Evolutionary conservation across 129 eudicot genomes (phyloP).

Genomic region (Heracleum sosnowskyi): DNA sequence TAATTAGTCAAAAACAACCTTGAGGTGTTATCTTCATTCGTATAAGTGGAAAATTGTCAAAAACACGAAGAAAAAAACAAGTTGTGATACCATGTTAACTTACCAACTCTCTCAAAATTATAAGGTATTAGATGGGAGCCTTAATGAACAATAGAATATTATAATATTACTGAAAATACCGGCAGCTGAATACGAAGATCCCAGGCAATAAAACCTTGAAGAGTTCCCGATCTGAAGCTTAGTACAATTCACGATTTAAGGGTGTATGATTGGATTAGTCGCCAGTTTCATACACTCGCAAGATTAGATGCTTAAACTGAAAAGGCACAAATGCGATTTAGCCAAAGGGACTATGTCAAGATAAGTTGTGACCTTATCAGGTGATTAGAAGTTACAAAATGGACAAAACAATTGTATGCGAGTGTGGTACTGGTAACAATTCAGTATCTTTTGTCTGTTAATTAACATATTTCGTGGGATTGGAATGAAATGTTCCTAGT

Average conservation of each 20-base stretch:
- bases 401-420: too few species aligned
- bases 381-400: not conserved
- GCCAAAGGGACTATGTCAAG: not conserved
- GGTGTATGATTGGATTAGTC: not conserved
- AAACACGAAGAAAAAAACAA: too few species aligned
- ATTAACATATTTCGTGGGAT: not conserved
- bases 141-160: not conserved
- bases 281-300: not conserved
- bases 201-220: not conserved
- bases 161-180: too few species aligned
- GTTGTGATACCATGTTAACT: not conserved
- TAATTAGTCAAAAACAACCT: too few species aligned
- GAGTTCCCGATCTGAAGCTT: not conserved
- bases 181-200: too few species aligned
- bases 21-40: too few species aligned
- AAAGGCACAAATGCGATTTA: not conserved
- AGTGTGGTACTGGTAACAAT: not conserved
- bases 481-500: not conserved
- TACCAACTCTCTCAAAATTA: not conserved
- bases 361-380: not conserved
- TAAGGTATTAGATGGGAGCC: not conserved
- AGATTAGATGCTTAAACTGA: not conserved
- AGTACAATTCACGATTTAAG: not conserved
- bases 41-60: too few species aligned
- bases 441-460: not conserved